phyloP scores from a whole-genome alignment of 2,329 filamentous ascomycete species.

The Exserohilum turcica region DNA sequence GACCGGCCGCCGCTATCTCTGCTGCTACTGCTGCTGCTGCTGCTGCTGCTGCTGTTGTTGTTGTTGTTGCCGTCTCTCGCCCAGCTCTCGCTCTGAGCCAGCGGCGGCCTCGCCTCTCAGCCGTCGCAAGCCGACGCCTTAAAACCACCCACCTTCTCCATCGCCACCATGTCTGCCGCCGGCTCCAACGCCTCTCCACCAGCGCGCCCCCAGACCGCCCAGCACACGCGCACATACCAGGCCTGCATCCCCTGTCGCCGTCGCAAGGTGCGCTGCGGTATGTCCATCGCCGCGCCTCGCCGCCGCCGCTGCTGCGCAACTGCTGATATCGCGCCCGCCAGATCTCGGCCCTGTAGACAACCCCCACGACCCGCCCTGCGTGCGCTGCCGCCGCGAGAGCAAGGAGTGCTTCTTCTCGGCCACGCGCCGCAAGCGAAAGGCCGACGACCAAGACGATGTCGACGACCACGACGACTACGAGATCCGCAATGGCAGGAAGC shows the following conservation, averaged over 20 bases:
- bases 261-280: constrained; percentile 63
- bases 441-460: constrained; percentile 52
- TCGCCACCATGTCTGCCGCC: constrained; percentile 26
- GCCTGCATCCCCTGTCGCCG: constrained; percentile 61
- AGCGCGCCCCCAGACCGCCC: constrained; percentile 16
- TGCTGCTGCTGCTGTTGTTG: too few relatives aligned
- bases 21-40: too few relatives aligned
- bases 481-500: constrained; percentile 74
- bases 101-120: constrained; percentile 13
- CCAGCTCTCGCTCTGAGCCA: constrained; percentile 12
- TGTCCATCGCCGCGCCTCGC: constrained; percentile 10
- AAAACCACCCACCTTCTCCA: background rate
- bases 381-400: constrained; percentile 89
- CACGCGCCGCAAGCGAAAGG: constrained; percentile 89
- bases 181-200: constrained; percentile 34
- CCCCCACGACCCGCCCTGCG: constrained; percentile 90
- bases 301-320: background rate
- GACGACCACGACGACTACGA: constrained; percentile 66
- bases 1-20: too few relatives aligned
- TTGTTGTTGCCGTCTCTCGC: too few relatives aligned
- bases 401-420: constrained; percentile 98
- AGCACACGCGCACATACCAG: constrained; percentile 49
- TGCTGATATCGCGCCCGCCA: constrained; percentile 6
- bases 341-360: constrained; percentile 71
- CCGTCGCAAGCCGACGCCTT: constrained; percentile 22